phyloP scores from a whole-genome alignment of 306 rosid species.

The Arachis hypogaea region DNA sequence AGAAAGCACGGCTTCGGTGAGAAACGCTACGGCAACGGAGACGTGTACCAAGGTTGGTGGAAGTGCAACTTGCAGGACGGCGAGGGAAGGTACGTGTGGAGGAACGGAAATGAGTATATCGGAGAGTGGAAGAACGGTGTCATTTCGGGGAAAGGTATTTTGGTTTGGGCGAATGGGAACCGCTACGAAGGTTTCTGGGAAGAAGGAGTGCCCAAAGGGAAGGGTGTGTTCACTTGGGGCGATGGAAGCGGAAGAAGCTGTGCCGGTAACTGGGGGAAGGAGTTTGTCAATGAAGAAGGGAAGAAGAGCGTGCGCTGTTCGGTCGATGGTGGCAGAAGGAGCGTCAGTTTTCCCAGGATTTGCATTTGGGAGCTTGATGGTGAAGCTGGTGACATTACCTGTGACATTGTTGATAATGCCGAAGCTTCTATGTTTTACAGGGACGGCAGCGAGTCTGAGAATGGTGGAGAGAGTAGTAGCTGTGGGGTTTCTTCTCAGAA shows the following conservation, averaged over 20 bases:
- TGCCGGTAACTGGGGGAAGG: conserved; percentile 44
- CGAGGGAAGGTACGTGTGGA: conserved; percentile 60
- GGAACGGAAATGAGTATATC: conserved; percentile 59
- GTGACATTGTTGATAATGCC: conserved; percentile 58
- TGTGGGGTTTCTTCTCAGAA: conserved; percentile 18
- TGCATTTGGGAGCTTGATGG: conserved; percentile 71
- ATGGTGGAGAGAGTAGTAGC: conserved; percentile 19
- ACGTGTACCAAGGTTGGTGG: conserved; percentile 54
- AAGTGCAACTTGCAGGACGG: conserved; percentile 55
- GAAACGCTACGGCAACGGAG: conserved; percentile 51
- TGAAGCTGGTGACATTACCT: conserved; percentile 67
- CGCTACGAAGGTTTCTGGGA: conserved; percentile 58
- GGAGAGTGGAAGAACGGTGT: conserved; percentile 59
- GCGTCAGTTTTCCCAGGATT: conserved; percentile 52
- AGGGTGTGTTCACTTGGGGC: conserved; percentile 46
- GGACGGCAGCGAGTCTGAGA: conserved; percentile 47
- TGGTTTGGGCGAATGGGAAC: conserved; percentile 54
- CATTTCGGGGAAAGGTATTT: conserved; percentile 55
- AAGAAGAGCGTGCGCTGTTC: conserved; percentile 25
- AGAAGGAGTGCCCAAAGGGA: conserved; percentile 54
- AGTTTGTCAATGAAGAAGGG: conserved; percentile 24
- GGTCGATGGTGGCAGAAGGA: conserved; percentile 50
- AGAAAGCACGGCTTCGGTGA: conserved; percentile 50
- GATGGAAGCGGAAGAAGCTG: conserved; percentile 39
- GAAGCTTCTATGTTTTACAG: conserved; percentile 54